Base-by-base conservation (phyloP, 2,329 filamentous ascomycete species). In the Xylariaceae sp. region DNA sequence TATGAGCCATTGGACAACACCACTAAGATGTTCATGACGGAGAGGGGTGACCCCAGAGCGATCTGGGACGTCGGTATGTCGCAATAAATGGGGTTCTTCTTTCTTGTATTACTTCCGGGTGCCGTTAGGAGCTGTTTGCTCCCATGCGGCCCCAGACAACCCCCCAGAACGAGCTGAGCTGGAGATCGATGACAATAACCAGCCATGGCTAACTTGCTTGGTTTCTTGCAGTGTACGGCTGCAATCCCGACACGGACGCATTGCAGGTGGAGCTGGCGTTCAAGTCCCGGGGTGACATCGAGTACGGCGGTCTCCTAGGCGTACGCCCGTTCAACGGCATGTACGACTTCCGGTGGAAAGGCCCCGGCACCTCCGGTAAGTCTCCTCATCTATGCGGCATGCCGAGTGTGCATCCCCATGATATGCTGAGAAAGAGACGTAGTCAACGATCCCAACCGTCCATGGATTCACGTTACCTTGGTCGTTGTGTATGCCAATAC, bases 11-110 rank as follows among this genome's bases (percentile, higher is more conserved):
- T 70, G 35, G 76, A 79, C 64, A 76, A 79, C 63, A 79, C 77
- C 2, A 79, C 76, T 47, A 79, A 79, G 67, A 72, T 78, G 65
- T 79, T 79, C 68, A 77, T 78, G 73, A 78, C 77, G 2, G 71
- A 76, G 34, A 74, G 77, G 1, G 72, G 72, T 6, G 75, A 78
- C 56, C 75, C 76, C 1, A 70, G 72, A 10, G 77, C 76, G 17
- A 64, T 75, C 56, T 78, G 75, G 56, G 66, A 74, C 45, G 72
- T 74, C n/a, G 49, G 49, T 51, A 51, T 35, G 49, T 35, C 34
- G 18, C 23, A 30, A 5, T 30, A 30, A 4, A 30, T 30, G 23
- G 23, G 23, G 1, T 30, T 30, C 23, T 30, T 30, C 23, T 30
- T 4, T 30, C 23, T 30, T 30, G 23, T 30, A 30, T 30, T 1